These are phyloP conservation scores for Alternaria sp. DNA, from an alignment of 2,329 filamentous ascomycete genomes.

Conservation along the genomic window DNA sequence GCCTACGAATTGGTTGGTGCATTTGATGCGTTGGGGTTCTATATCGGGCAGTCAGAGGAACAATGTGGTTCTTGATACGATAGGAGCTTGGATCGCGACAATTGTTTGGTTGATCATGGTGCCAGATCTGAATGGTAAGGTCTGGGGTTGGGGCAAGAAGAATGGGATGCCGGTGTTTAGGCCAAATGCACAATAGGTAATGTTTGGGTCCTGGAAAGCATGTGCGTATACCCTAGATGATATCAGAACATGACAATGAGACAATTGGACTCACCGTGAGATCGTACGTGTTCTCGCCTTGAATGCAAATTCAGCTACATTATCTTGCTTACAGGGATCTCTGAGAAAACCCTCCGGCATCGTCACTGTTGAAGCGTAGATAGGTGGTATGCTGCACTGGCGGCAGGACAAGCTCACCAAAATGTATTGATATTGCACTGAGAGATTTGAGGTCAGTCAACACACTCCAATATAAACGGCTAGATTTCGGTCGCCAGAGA, in stretches of 20 bases:
- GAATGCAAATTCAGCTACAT: no score
- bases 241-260: neutral
- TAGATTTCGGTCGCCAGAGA: no score
- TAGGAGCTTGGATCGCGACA: constrained; percentile 62
- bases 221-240: neutral
- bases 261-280: neutral
- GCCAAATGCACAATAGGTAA: constrained; percentile 35
- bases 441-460: no score
- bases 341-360: no score
- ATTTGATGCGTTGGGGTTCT: constrained; percentile 71
- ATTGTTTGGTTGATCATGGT: constrained; percentile 65
- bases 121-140: constrained; percentile 65
- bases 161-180: constrained; percentile 55
- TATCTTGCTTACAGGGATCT: neutral
- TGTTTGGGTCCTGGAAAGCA: neutral
- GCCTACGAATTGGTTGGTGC: constrained; percentile 75
- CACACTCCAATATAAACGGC: no score
- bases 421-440: no score
- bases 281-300: neutral
- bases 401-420: no score
- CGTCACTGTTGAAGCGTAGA: no score
- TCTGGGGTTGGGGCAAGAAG: constrained; percentile 65
- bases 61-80: constrained; percentile 61
- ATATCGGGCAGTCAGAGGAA: constrained; percentile 64
- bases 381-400: no score